Evolutionary conservation across 2,329 filamentous ascomycete genomes (phyloP), one percentile per base, ranked within the genome.

Genomic region (Aspergillus texensis): DNA sequence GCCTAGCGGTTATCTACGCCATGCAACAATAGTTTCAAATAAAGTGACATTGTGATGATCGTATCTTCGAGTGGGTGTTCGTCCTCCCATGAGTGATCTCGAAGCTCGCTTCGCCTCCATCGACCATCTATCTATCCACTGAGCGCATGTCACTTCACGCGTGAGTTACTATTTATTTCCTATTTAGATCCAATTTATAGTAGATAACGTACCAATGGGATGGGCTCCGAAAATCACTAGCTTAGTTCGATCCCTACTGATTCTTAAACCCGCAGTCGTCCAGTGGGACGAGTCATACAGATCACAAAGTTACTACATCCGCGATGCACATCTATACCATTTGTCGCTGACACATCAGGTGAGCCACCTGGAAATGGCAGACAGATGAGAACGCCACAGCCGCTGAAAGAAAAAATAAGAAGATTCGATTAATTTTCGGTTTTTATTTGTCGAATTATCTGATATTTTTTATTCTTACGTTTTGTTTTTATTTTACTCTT

Each of bases 21-120:
- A 52, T 52, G 48, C 39, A 60, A 62, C 60, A 62, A 62, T 62
- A 62, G 36, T 62, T 43, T 62, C 52, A 36, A 32, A 43, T 43
- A 43, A 52, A 58, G 39, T 50, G 32, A 10, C 46, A 34, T n/a
- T 52, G 8, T 11, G 26, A 30, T 30, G 26, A 30, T 52, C 24
- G 3, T 26, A 28, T 48, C 4, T 8, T 30, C 26, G n/a, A 12
- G 28, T n/a, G 48, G 48, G 48, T 52, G 48, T 34, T 52, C 48
- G 14, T 52, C 28, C 16, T 32, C 28, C 28, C 28, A 32, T 52
- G 26, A 28, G 28, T 52, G 19, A 34, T 52, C 48, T 52, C 28
- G 48, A 32, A 52, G 48, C 28, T 34, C 8, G 28, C 48, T 30
- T 30, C 46, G 26, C 26, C n/a, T 32, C 48, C 28, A 32, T 52